Base-by-base conservation (phyloP, 495 filamentous ascomycete genomes). In the Penicillium alfredii region DNA sequence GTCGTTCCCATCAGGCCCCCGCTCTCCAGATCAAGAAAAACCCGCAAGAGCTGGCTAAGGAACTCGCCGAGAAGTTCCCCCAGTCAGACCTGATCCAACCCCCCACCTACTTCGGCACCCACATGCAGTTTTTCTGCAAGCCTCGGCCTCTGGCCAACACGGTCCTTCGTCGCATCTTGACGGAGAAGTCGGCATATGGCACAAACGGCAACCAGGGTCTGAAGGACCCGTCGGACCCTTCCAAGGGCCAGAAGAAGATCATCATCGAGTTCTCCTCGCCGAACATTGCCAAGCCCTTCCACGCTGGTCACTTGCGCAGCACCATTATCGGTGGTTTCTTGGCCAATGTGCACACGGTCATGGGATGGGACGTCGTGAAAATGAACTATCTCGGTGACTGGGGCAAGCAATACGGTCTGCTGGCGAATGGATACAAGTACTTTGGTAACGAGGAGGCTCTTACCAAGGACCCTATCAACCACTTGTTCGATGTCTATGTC, bases 71-170 rank as follows among this genome's bases (percentile, higher is more conserved):
- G 34, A 84, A 86, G 70, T 90, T 85, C 60, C 85, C 87, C 25
- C 79, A 84, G 35, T 83, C 80, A 38, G 78, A 87, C 25, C 72
- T 92, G 28, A 66, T 92, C 47, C 64, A 80, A 35, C 82, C 81
- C 38, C 86, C 86, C 1, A 67, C 64, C 13, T 61, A 66, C 10
- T 51, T 60, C 40, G 82, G 79, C 35, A 71, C 77, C 30, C 90
- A 86, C 50, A 49, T 97, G 9, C 77, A 81, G 47, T 95, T 97
- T 71, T 92, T 82, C 71, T 82, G 82, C 70, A 81, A 80, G 51
- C 61, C 70, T 9, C 53, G 62, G 1, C 71, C 77, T 17, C 64
- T 88, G 22, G 56, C 73, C 32, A 53, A 77, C 35, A 61, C 76
- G 8, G 68, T 90, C 19, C 68, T 92, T 29, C 68, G 73, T 8